A percentile compares a stretch with the other conserved stretches of the same genome.
These are phyloP conservation scores for Diutina ranongensis DNA, from an alignment of 1,139 yeast genomes.

Conservation along the genomic window DNA sequence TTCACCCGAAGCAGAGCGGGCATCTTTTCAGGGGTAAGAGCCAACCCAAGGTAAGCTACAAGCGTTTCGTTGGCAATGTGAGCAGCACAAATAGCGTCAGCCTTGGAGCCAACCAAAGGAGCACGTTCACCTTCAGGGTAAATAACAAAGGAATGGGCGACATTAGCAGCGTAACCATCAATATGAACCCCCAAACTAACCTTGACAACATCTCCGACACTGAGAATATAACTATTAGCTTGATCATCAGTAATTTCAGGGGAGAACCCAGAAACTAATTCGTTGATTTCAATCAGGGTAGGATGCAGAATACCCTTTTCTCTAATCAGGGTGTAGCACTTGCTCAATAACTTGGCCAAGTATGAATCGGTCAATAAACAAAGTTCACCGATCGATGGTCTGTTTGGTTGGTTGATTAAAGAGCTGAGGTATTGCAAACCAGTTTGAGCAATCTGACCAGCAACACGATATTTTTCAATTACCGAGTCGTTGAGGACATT, in stretches of 20 bases:
- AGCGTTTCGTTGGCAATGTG: constrained; percentile 83
- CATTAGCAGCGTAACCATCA: constrained; percentile 87
- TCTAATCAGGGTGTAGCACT: constrained; percentile 43
- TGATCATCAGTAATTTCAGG: constrained; percentile 69
- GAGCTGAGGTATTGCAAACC: constrained; percentile 56
- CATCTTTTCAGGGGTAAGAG: constrained; percentile 63
- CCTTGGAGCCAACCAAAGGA: constrained; percentile 73
- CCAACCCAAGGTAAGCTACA: constrained; percentile 60
- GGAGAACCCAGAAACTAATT: constrained; percentile 65
- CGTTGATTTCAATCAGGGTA: constrained; percentile 78
- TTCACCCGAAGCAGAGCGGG: constrained; percentile 31
- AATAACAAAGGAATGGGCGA: constrained; percentile 77
- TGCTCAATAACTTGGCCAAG: constrained; percentile 42
- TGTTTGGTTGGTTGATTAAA: constrained; percentile 40
- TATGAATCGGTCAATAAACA: constrained; percentile 76
- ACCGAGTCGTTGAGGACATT: constrained; percentile 53
- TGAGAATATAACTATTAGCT: constrained; percentile 32
- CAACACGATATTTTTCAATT: constrained; percentile 73
- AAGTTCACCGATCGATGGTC: constrained; percentile 57
- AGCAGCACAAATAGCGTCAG: constrained; percentile 85
- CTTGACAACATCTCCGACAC: constrained; percentile 77
- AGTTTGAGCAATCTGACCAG: constrained; percentile 89
- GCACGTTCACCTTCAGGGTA: constrained; percentile 43
- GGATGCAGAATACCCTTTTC: constrained; percentile 90
- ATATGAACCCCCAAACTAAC: constrained; percentile 80